phyloP scores from a whole-genome alignment of 2,329 filamentous ascomycete genomes.

The Karstenula rhodostoma region DNA sequence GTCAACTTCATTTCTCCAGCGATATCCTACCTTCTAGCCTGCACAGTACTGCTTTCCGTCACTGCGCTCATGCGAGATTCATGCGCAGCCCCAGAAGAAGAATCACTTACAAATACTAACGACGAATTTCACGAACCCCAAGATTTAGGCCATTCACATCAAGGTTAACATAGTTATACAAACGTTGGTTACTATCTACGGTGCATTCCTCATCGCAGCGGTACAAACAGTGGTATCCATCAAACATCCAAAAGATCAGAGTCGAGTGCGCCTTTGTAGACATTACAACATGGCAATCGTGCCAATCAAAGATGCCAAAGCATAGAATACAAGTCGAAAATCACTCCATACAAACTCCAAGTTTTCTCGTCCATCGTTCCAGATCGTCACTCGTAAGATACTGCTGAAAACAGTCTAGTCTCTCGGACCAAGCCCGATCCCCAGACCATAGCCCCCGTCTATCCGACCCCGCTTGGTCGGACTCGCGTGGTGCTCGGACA shows the following conservation, averaged over 20 bases:
- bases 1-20: no score
- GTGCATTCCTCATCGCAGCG: constrained; percentile 8
- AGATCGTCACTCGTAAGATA: constrained; percentile 18
- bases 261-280: constrained; percentile 4
- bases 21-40: no score
- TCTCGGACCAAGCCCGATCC: constrained; percentile 57
- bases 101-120: no score
- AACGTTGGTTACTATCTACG: constrained; percentile 24
- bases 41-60: no score
- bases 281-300: constrained; percentile 20
- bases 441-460: constrained; percentile 62
- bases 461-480: constrained; percentile 61
- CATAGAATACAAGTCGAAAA: constrained; percentile 14
- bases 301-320: constrained; percentile 10
- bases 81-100: no score
- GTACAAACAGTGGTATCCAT: constrained; percentile 13
- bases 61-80: no score
- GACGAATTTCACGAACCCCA: background rate
- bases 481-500: constrained; percentile 40
- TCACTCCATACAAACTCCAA: constrained; percentile 14
- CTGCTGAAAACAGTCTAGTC: constrained; percentile 24
- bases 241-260: constrained; percentile 6
- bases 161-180: constrained; percentile 5
- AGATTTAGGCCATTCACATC: background rate
- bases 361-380: background rate